Evolutionary conservation across 177 flowering plant species (phyloP).

Genomic region (Telopea speciosissima): DNA sequence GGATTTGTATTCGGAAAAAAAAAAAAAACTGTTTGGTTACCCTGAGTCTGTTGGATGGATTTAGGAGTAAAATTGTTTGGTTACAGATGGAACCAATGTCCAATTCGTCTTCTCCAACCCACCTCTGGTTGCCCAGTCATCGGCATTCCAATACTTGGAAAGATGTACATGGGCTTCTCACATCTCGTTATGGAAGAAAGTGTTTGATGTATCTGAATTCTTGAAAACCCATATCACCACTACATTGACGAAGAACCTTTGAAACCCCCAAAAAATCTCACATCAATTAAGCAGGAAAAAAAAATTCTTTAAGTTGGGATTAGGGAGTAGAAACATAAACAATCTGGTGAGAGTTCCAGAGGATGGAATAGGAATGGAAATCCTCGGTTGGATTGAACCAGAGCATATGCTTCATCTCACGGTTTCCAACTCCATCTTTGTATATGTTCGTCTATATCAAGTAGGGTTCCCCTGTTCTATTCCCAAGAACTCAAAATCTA

Average conservation of each 20-base stretch:
- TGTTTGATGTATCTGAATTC: slow-evolving; percentile 54
- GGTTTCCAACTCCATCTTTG: slow-evolving; percentile 66
- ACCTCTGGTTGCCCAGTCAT: no score
- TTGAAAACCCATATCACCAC: slow-evolving; percentile 76
- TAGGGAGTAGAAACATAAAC: no score
- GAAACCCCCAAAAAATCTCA: no score
- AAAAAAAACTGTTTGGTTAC: no score
- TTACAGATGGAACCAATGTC: no score
- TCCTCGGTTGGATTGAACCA: slow-evolving; percentile 96
- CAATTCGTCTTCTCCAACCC: no score
- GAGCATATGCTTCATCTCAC: slow-evolving; percentile 82
- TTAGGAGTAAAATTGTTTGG: no score
- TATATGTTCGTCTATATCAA: slow-evolving; percentile 78
- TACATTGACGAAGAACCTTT: slow-evolving; percentile 75
- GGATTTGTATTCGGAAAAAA: no score
- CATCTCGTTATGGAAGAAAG: slow-evolving; percentile 84
- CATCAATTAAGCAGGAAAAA: no score
- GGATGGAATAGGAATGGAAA: slow-evolving; percentile 16
- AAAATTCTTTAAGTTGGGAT: slow-evolving; percentile 47
- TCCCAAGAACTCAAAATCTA: slow-evolving; percentile 98
- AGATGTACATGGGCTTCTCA: slow-evolving; percentile 95
- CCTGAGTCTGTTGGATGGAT: no score
- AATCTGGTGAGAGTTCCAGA: no score
- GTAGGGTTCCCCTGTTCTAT: slow-evolving; percentile 73
- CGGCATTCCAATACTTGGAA: slow-evolving; percentile 77